These are phyloP conservation scores for Verticillium longisporum DNA, from an alignment of 2,329 filamentous ascomycete species.

Conservation along the genomic window DNA sequence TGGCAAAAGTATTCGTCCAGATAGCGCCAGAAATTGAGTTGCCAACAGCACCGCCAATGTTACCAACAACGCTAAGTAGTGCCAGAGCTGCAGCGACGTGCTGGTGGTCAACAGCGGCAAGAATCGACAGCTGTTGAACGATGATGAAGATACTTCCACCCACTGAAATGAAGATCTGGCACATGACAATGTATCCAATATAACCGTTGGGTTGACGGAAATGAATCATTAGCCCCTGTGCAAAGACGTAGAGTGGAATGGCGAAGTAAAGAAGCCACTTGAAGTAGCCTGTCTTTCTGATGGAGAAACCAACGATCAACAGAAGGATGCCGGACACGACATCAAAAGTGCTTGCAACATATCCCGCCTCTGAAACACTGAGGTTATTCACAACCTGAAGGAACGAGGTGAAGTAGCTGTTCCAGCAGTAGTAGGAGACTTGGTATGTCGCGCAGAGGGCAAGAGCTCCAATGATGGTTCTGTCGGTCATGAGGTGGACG, in stretches of 20 bases:
- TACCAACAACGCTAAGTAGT: conserved; percentile 35
- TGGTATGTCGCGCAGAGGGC: conserved; percentile 38
- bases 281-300: conserved; percentile 38
- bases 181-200: conserved; percentile 30
- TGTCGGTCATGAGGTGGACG: conserved; percentile 40
- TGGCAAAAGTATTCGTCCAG: conserved; percentile 33
- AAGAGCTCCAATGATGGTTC: conserved; percentile 45
- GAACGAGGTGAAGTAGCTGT: conserved; percentile 49
- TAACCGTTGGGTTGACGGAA: conserved; percentile 26
- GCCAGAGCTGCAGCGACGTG: conserved; percentile 44
- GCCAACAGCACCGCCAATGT: conserved; percentile 37
- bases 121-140: conserved; percentile 50
- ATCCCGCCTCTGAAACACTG: conserved; percentile 33
- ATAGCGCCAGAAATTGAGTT: conserved; percentile 34
- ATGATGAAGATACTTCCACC: conserved; percentile 19
- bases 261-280: conserved; percentile 37
- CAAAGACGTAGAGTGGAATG: conserved; percentile 47
- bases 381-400: conserved; percentile 44
- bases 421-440: conserved; percentile 40
- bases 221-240: conserved; percentile 37
- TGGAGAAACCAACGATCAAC: conserved; percentile 37
- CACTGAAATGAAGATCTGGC: conserved; percentile 37
- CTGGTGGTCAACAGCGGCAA: conserved; percentile 46
- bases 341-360: conserved; percentile 41
- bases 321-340: conserved; percentile 44